Base-by-base conservation (phyloP, 495 filamentous ascomycete species). In the Podospora fimiseda region DNA sequence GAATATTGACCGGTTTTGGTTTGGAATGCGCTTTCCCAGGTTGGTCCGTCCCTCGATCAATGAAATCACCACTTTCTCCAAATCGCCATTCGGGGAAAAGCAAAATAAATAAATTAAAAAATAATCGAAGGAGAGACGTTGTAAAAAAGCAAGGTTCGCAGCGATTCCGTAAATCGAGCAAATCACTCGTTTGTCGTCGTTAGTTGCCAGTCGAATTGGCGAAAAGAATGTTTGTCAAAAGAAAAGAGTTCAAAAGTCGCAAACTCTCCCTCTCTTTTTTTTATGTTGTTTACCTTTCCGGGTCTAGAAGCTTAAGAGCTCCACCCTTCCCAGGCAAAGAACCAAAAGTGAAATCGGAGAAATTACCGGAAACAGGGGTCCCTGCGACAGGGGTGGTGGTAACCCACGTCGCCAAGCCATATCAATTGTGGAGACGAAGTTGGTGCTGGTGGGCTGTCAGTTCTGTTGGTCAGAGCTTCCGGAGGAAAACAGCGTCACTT, bases 401-500 rank as follows among this genome's bases (percentile, higher is more conserved):
- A n/a, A n/a, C n/a, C n/a, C n/a, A n/a, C n/a, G n/a, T n/a, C n/a
- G n/a, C n/a, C n/a, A n/a, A n/a, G n/a, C n/a, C n/a, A n/a, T n/a
- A n/a, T n/a, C n/a, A n/a, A n/a, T n/a, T n/a, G n/a, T n/a, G n/a
- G n/a, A n/a, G n/a, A n/a, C n/a, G n/a, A n/a, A n/a, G n/a, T n/a
- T n/a, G n/a, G n/a, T n/a, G n/a, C n/a, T n/a, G 22, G 21, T 19
- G 9, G 41, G 40, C 40, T 36, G n/a, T 30, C 23, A 44, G 40
- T 22, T 7, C 21, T n/a, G 41, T 43, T 43, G 50, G 50, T 52
- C 50, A 52, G 50, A 52, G 50, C 50, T 52, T 45, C 50, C n/a
- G 16, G n/a, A 20, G 16, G 18, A 19, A 20, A 15, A n/a, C 3
- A 19, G 22, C 44, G 44, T 20, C 5, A 33, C 27, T 33, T 11